A percentile compares a stretch with the other conserved stretches of the same genome.
Evolutionary conservation across 345 rosid species (phyloP).

Genomic region (Lepidium sativum): DNA sequence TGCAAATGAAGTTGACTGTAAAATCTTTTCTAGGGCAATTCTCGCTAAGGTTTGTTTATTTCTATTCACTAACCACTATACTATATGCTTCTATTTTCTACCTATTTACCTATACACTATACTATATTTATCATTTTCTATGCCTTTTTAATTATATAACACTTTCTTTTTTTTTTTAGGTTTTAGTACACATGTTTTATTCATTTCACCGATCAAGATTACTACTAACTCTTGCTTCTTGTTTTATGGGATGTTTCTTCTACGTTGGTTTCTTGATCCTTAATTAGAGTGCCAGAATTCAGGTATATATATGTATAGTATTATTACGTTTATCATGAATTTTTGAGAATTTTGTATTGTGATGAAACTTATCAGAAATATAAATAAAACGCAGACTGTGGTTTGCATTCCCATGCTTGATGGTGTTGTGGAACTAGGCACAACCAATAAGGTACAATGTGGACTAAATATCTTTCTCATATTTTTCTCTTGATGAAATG

Average conservation of each 20-base stretch:
- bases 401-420: slow-evolving; percentile 86
- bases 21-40: slow-evolving; percentile 83
- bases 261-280: neutral
- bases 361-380: neutral
- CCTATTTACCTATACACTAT: neutral
- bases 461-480: no score
- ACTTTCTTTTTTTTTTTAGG: no score
- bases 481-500: neutral
- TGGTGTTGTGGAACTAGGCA: slow-evolving; percentile 85
- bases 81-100: neutral
- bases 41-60: slow-evolving; percentile 66
- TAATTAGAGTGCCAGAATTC: slow-evolving; percentile 22
- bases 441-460: slow-evolving; percentile 57
- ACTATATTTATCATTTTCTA: neutral
- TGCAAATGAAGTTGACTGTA: slow-evolving; percentile 85
- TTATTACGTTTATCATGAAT: neutral
- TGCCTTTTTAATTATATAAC: neutral
- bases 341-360: neutral
- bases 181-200: no score
- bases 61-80: neutral
- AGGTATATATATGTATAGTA: neutral
- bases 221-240: neutral
- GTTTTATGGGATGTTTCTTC: neutral
- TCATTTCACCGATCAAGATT: no score
- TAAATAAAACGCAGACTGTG: slow-evolving; percentile 50